Percentiles rank a stretch among this genome's conserved stretches.
These are phyloP conservation scores for Ustilago shanxiensis DNA, from an alignment of 1,284 basidiomycete genomes.

Conservation along the genomic window DNA sequence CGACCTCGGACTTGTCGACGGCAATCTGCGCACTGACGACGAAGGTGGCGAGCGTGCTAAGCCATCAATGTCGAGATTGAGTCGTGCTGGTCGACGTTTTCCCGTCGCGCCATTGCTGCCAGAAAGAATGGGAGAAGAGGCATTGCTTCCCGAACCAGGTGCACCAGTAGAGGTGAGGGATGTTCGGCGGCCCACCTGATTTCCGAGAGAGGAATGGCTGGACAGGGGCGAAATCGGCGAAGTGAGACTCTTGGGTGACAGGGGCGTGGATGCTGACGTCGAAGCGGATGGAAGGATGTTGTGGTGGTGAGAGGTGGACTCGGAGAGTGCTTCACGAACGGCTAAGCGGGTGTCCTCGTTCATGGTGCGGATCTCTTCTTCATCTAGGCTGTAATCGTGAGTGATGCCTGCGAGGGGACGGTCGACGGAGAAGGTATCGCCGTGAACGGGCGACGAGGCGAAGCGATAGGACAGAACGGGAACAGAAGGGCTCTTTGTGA, in stretches of 20 bases:
- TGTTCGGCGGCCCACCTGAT: slow-evolving; percentile 20
- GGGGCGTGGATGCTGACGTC: slow-evolving; percentile 5
- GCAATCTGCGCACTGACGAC: slow-evolving; percentile 21
- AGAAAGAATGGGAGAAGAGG: slow-evolving; percentile 26
- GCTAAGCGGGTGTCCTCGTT: slow-evolving; percentile 42
- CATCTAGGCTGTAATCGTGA: slow-evolving; percentile 37
- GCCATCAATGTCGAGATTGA: slow-evolving; percentile 31
- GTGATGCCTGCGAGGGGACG: slow-evolving; percentile 17
- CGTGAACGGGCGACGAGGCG: slow-evolving; percentile 24
- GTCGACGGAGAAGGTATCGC: slow-evolving; percentile 1
- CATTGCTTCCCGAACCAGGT: slow-evolving; percentile 12
- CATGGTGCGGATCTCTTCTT: slow-evolving; percentile 49
- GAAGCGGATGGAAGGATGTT: slow-evolving; percentile 12
- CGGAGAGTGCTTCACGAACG: slow-evolving; percentile 46
- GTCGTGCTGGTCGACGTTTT: slow-evolving; percentile 20
- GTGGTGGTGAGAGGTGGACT: slow-evolving; percentile 29
- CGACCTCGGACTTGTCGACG: slow-evolving; percentile 22
- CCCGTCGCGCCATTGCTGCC: not conserved
- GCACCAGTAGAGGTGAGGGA: slow-evolving; percentile 23
- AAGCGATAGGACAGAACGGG: slow-evolving; percentile 21
- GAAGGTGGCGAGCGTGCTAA: slow-evolving; percentile 19
- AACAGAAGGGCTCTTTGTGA: not conserved
- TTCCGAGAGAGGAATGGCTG: slow-evolving; percentile 28
- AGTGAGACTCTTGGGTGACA: slow-evolving; percentile 21
- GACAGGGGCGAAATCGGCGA: slow-evolving; percentile 36